Evolutionary conservation across 2,329 filamentous ascomycete genomes (phyloP).

Genomic region (Hypoxylon sp.): DNA sequence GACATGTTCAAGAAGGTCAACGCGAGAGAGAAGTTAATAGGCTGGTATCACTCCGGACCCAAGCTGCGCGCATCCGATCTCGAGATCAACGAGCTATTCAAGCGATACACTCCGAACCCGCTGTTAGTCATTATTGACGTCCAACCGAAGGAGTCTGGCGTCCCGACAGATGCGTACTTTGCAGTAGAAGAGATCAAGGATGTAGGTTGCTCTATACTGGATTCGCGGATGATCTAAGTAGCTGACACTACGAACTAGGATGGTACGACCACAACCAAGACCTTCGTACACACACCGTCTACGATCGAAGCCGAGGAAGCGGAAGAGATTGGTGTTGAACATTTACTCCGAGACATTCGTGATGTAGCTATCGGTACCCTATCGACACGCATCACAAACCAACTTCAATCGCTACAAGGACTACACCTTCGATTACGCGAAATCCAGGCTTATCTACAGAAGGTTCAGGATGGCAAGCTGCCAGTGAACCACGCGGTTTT

Average conservation of each 20-base stretch:
- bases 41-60: slow-evolving; percentile 98
- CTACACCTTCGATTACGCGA: slow-evolving; percentile 94
- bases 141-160: slow-evolving; percentile 96
- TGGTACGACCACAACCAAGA: slow-evolving; percentile 95
- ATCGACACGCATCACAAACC: slow-evolving; percentile 95
- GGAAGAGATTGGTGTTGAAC: slow-evolving; percentile 98
- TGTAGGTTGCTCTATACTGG: slow-evolving; percentile 67
- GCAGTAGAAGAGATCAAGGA: slow-evolving; percentile 99
- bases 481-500: slow-evolving; percentile 98
- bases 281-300: slow-evolving; percentile 97
- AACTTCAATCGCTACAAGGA: slow-evolving; percentile 96
- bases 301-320: slow-evolving; percentile 99
- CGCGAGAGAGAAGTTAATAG: slow-evolving; percentile 97
- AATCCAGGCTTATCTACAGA: slow-evolving; percentile 94
- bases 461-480: slow-evolving; percentile 91
- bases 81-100: slow-evolving; percentile 99
- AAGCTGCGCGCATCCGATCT: slow-evolving; percentile 97
- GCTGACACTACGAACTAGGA: slow-evolving; percentile 69
- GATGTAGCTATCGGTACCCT: slow-evolving; percentile 97
- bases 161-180: slow-evolving; percentile 98
- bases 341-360: slow-evolving; percentile 95
- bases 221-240: background rate
- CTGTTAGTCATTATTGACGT: slow-evolving; percentile 98
- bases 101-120: slow-evolving; percentile 97
- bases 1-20: slow-evolving; percentile 99